Evolutionary conservation across 2,329 filamentous ascomycete species (phyloP), one percentile per base, ranked within the genome.

Genomic region (Chaetomium sp.): DNA sequence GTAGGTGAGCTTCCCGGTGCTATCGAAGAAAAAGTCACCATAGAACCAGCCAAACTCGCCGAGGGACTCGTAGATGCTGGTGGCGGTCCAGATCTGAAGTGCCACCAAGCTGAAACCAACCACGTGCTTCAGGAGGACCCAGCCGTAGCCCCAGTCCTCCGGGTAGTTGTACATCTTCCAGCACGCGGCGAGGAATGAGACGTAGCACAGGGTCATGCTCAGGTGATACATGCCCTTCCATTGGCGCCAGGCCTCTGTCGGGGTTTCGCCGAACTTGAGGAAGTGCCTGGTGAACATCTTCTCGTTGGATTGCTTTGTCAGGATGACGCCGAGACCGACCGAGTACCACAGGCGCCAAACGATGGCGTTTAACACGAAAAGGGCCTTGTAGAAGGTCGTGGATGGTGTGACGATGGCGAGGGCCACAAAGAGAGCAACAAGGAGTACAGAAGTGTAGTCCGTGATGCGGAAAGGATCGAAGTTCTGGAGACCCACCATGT

Each of bases 11-110:
- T 95, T 96, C 13, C 90, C 89, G 12, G 89, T 87, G 54, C 92
- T 90, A 67, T 97, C 92, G 75, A 95, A 97, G 83, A 99, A 98
- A 81, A 98, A 99, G 75, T 99, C 95, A 21, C 95, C 95, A 74
- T 93, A 98, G 82, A 98, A 98, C 94, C 94, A 99, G 72, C 95
- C 95, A 73, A 98, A 99, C 74, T 99, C 95, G 63, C 95, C 95
- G 0, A 99, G 86, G 1, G 92, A 96, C 58, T 97, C 93, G 76
- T 98, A 96, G 70, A 98, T 93, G 76, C 93, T 97, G 69, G 91
- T 82, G 1, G 92, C 90, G 1, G 93, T 97, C 95, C 95, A 99
- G 21, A 96, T 78, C 74, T 99, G 95, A 58, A 99, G 83, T 12
- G 90, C 88, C 65, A 98, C 87, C 68, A 98, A 81, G 60, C 90